Base-by-base conservation (phyloP, 805 yeast species). In the Pichia gijzeniarum region DNA sequence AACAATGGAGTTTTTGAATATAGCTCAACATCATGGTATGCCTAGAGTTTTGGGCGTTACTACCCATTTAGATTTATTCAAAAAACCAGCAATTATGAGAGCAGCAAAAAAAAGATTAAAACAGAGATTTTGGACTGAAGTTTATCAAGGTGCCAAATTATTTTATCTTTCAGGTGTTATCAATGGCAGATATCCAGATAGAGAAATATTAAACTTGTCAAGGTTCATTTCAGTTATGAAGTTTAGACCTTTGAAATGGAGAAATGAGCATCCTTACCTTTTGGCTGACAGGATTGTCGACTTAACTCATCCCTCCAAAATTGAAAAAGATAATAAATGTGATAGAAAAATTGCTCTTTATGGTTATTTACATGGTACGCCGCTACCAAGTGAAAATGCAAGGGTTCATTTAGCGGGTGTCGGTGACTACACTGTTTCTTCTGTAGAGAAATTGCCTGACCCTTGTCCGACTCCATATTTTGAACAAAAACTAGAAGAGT, bases 11-110 rank as follows among this genome's bases (percentile, higher is more conserved):
- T 93, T 93, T 60, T 72, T 93, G 52, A 95, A 93, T 59, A 77
- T 93, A 53, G 95, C 96, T 3, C 96, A 93, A 57, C 97, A 91
- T 60, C 99, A 93, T 64, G 99, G 99, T 65, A 93, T 93, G 90
- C 99, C 99, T 35, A 78, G 96, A 56, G 95, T 93, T 17, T 71
- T 93, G 38, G 99, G 98, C 53, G 85, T 93, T 9, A 85, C 96
- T 6, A 93, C 99, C 0, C 99, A 93, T 70, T 73, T 95, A 58
- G 99, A 93, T 65, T 73, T 93, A 41, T 93, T 93, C 73, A 90
- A 85, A 61, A 82, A 85, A 16, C 95, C 85, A 49, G 74, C 95
- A 12, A 88, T 97, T 1, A 73, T 93, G 61, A 76, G 97, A 58
- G 87, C 95, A 0, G 80, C 96, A 0, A 93, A 93, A 65, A 93